Conservation (phyloP, 1,139 yeast genomes). For the Keqinozyma sinolaborantium region DNA sequence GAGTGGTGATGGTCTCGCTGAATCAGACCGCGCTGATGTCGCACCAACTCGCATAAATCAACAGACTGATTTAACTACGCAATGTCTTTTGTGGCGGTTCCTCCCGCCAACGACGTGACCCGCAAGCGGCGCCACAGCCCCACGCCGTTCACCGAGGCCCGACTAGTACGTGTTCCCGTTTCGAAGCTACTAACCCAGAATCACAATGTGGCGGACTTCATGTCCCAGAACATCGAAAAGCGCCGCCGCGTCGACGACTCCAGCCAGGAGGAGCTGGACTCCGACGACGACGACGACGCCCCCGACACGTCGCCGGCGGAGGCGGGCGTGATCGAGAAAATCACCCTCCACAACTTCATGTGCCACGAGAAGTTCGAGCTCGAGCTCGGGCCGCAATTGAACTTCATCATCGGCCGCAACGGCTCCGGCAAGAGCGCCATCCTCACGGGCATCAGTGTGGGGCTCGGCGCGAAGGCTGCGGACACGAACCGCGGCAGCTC, state of each 20-base stretch:
- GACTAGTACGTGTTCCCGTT: neutral
- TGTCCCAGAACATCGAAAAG: neutral
- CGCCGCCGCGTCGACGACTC: neutral
- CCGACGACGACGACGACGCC: conserved; percentile 5
- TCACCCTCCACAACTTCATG: conserved; percentile 67
- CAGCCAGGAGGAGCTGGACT: conserved; percentile 4
- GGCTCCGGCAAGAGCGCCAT: conserved; percentile 97
- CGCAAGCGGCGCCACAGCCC: neutral
- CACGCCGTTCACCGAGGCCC: neutral
- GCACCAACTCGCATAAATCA: no score
- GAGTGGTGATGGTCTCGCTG: no score
- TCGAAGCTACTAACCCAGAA: neutral
- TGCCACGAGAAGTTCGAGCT: conserved; percentile 81
- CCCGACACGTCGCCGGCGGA: conserved; percentile 24
- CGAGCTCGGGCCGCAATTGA: conserved; percentile 77
- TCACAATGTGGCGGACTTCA: neutral
- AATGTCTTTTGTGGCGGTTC: no score
- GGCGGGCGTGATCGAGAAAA: conserved; percentile 56
- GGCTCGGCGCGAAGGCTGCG: conserved; percentile 92
- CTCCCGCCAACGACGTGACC: no score
- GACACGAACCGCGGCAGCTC: conserved; percentile 83
- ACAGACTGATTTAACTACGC: no score
- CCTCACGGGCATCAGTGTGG: conserved; percentile 84
- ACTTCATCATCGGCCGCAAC: conserved; percentile 89
- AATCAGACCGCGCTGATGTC: no score